Conservation (phyloP, 2,329 filamentous ascomycete species). For the Fusarium sp. region DNA sequence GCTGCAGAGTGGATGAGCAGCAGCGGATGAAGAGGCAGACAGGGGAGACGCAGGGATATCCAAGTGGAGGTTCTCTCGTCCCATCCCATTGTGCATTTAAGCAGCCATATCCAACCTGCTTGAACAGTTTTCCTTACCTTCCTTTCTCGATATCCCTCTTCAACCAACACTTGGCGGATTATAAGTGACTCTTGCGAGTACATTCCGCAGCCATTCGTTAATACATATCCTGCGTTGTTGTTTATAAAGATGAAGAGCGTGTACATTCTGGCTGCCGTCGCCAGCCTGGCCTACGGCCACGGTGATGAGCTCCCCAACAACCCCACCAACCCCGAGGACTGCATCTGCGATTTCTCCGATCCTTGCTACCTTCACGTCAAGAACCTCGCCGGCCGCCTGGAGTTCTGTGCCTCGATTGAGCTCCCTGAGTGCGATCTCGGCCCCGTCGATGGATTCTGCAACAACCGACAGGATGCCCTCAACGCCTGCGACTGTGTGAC, state of each 20-base stretch:
- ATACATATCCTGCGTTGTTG: conserved; percentile 42
- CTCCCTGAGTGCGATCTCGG: background rate
- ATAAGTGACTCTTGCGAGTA: conserved; percentile 41
- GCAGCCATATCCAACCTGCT: conserved; percentile 25
- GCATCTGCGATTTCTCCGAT: conserved; percentile 18
- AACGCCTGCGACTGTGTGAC: conserved; percentile 1
- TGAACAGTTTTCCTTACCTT: conserved; percentile 8
- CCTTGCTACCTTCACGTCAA: conserved; percentile 11
- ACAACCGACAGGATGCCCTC: background rate
- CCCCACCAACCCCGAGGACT: background rate
- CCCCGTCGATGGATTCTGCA: background rate
- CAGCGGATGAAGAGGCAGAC: conserved; percentile 1
- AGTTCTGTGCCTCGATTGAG: background rate
- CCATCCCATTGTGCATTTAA: conserved; percentile 37
- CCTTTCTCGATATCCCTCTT: conserved; percentile 37
- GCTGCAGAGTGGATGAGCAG: conserved; percentile 8
- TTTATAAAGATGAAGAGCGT: conserved; percentile 50
- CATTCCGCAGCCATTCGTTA: conserved; percentile 46
- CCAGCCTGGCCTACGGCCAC: conserved; percentile 42
- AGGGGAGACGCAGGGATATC: conserved; percentile 9
- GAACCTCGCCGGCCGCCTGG: accelerated
- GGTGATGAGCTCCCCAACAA: too few relatives aligned
- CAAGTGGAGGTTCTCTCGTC: background rate
- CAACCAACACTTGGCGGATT: conserved; percentile 30
- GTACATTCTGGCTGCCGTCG: conserved; percentile 46